Conservation (phyloP, 805 yeast species). For the Metschnikowia peoriensis region DNA sequence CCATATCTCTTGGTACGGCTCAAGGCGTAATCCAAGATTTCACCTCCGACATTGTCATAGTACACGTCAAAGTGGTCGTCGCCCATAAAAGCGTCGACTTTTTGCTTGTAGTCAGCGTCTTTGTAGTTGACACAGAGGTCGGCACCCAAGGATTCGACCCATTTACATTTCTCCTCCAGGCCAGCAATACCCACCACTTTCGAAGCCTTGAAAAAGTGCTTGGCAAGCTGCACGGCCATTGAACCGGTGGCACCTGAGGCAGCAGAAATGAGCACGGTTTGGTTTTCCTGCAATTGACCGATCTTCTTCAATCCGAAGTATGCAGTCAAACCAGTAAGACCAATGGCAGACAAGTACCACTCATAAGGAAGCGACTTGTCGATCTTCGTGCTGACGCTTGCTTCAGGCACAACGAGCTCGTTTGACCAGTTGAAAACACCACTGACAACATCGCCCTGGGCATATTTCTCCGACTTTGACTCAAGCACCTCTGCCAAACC, state of each 20-base stretch:
- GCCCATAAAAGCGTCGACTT: slow-evolving; percentile 35
- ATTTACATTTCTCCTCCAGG: slow-evolving; percentile 51
- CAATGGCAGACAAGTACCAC: slow-evolving; percentile 49
- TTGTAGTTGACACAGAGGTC: slow-evolving; percentile 56
- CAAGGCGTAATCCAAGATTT: slow-evolving; percentile 47
- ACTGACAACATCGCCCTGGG: slow-evolving; percentile 44
- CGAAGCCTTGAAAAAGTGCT: slow-evolving; percentile 49
- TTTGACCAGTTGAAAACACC: slow-evolving; percentile 49
- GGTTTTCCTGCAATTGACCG: slow-evolving; percentile 45
- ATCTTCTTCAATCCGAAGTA: slow-evolving; percentile 52
- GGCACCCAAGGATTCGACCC: slow-evolving; percentile 54
- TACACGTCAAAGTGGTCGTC: slow-evolving; percentile 50
- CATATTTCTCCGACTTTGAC: slow-evolving; percentile 40
- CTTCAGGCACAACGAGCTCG: slow-evolving; percentile 35
- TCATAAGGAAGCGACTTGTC: slow-evolving; percentile 35
- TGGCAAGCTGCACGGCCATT: slow-evolving; percentile 54
- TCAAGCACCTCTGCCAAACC: slow-evolving; percentile 52
- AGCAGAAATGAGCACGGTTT: slow-evolving; percentile 55
- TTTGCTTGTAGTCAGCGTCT: slow-evolving; percentile 27
- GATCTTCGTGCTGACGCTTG: slow-evolving; percentile 27
- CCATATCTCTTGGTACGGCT: slow-evolving; percentile 39
- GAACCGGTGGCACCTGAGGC: slow-evolving; percentile 79
- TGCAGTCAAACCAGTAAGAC: slow-evolving; percentile 61
- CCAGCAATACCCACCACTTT: slow-evolving; percentile 65
- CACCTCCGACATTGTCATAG: slow-evolving; percentile 67